phyloP scores from a whole-genome alignment of 352 stramenopile species.

The Phytophthora ramorum region DNA sequence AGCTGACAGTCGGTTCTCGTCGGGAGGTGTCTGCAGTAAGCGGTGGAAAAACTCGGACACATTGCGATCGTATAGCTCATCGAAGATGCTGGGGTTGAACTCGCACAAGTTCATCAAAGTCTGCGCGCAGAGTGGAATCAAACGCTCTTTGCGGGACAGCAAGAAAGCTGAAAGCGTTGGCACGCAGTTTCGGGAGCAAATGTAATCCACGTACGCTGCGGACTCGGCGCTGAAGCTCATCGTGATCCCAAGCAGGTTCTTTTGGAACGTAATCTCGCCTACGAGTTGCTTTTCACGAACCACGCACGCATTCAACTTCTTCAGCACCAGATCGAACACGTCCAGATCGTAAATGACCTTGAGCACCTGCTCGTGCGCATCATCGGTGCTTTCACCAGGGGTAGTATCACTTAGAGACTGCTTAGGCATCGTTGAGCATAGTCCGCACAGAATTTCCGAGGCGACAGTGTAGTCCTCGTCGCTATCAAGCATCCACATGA shows the following conservation, averaged over 20 bases:
- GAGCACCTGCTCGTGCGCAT: conserved; percentile 55
- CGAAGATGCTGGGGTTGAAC: conserved; percentile 72
- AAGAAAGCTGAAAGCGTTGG: conserved; percentile 68
- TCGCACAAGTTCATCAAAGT: conserved; percentile 84
- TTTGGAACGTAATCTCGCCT: conserved; percentile 83
- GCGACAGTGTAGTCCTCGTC: conserved; percentile 77
- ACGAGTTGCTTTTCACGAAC: conserved; percentile 71
- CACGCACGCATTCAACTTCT: conserved; percentile 77
- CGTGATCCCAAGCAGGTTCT: conserved; percentile 74
- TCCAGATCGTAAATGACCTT: conserved; percentile 67
- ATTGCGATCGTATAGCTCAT: conserved; percentile 65
- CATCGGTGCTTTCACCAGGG: conserved; percentile 15
- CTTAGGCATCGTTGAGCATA: conserved; percentile 64
- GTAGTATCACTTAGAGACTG: conserved; percentile 20
- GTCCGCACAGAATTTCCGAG: conserved; percentile 72
- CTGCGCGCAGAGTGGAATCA: conserved; percentile 73
- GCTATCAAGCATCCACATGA: conserved; percentile 76
- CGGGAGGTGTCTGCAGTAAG: conserved; percentile 74
- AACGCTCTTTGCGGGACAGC: conserved; percentile 67
- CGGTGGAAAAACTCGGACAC: conserved; percentile 82
- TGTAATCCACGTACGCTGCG: conserved; percentile 62
- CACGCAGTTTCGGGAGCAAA: conserved; percentile 61
- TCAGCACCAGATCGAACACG: conserved; percentile 66
- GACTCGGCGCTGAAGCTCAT: conserved; percentile 79
- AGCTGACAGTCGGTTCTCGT: conserved; percentile 76